Evolutionary conservation across 1,284 basidiomycete genomes (phyloP), one percentile per base, ranked within the genome.

Genomic region (Ceratobasidium papillatum): DNA sequence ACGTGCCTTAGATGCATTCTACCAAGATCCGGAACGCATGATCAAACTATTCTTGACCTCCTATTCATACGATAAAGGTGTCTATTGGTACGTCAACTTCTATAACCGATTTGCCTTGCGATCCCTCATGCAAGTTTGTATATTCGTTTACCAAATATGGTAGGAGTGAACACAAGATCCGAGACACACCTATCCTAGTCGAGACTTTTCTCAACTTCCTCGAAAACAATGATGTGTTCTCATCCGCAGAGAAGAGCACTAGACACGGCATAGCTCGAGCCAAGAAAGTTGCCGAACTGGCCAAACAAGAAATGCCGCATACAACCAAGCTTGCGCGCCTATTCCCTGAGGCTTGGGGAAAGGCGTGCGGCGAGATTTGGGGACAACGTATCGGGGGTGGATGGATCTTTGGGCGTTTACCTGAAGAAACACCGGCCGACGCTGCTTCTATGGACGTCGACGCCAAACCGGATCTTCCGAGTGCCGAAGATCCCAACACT

Each of bases 261-360:
- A 62, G 30, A n/a, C 34, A 38, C 38, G 59, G 71, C 19, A 52
- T 73, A 34, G 36, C 59, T 49, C 45, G 61, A 9, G 71, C 58
- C 9, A 62, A 63, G 32, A 73, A 63, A 36, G 27, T 73, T 36
- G 58, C 43, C 19, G 30, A 63, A 30, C 56, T 73, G 2, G 71
- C 71, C 25, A 73, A 73, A 59, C 30, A 73, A n/a, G 71, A 73
- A 38, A 73, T 73, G 71, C 71, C 71, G 19, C 71, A 73, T 51
- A 54, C 71, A 30, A 73, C 59, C 49, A 73, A 73, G 51, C 4
- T 73, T 34, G 59, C 71, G 19, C 58, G 59, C 27, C 7, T 73
- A 14, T 54, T 73, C 25, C 71, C 71, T 1, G 71, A 73, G 22
- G 22, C 32, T 30, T 73, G 71, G 71, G 71, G 71, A 27, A 73